Percentiles rank a stretch among this genome's conserved stretches.
These are phyloP conservation scores for Sclerotinia glacialis DNA, from an alignment of 2,329 filamentous ascomycete genomes.

Conservation along the genomic window DNA sequence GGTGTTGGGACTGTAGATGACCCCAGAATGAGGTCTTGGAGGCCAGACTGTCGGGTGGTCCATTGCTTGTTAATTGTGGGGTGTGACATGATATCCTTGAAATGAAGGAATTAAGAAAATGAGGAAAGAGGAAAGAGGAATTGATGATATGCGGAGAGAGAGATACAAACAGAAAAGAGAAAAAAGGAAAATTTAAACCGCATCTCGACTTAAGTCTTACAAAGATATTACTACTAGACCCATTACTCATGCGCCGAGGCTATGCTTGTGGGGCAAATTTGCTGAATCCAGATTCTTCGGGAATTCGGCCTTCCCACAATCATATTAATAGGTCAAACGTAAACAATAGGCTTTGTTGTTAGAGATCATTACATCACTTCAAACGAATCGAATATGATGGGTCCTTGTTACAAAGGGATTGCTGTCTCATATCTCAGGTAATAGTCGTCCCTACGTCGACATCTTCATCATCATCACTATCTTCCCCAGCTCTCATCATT, in stretches of 20 bases:
- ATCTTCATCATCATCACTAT: conserved; percentile 40
- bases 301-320: too few relatives aligned
- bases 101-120: neutral
- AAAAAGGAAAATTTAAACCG: neutral
- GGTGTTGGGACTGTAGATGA: conserved; percentile 48
- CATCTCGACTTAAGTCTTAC: neutral
- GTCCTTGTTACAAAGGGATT: neutral
- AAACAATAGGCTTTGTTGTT: too few relatives aligned
- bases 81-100: conserved; percentile 25
- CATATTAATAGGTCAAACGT: too few relatives aligned
- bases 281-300: too few relatives aligned
- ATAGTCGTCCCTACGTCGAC: neutral
- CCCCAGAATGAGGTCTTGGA: conserved; percentile 51
- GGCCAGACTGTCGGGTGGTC: conserved; percentile 53
- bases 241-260: conserved; percentile 11
- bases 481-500: conserved; percentile 42
- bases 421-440: neutral
- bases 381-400: conserved; percentile 3
- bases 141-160: neutral
- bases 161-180: neutral
- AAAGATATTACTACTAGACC: conserved; percentile 13
- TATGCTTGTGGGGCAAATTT: conserved; percentile 3
- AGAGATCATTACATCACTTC: neutral
- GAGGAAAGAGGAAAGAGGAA: neutral
- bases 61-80: conserved; percentile 47